Evolutionary conservation across 441 rosid species (phyloP).

Genomic region (Erysimum cheiri): DNA sequence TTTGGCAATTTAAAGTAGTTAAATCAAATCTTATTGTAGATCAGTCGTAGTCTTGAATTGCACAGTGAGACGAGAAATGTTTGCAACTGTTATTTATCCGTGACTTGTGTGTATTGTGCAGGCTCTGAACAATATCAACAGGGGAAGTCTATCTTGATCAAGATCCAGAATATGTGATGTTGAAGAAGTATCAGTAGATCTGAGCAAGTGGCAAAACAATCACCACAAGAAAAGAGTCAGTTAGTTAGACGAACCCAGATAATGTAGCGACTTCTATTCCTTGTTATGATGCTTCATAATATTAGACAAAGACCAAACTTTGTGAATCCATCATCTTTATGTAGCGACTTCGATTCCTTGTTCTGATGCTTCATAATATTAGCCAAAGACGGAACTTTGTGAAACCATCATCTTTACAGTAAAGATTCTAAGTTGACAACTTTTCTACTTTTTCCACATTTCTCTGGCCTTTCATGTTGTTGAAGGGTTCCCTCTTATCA

Average conservation of each 20-base stretch:
- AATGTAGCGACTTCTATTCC: conserved; percentile 9
- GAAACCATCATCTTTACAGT: conserved; percentile 2
- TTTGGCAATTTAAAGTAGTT: conserved; percentile 4
- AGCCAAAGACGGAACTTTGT: conserved; percentile 12
- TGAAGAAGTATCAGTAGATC: conserved; percentile 6
- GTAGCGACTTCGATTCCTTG: not conserved
- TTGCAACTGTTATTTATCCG: not conserved
- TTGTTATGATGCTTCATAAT: not conserved
- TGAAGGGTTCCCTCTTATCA: conserved; percentile 9
- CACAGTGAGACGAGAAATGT: not conserved
- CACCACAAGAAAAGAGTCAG: conserved; percentile 3
- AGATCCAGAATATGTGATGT: conserved; percentile 6
- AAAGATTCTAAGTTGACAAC: conserved; percentile 15
- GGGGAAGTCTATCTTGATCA: conserved; percentile 11
- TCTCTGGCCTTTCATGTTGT: conserved; percentile 19
- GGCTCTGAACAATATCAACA: conserved; percentile 12
- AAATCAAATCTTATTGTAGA: not conserved
- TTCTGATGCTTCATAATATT: not conserved
- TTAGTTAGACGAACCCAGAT: conserved; percentile 8
- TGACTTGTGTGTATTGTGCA: conserved; percentile 8
- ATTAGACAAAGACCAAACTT: not conserved
- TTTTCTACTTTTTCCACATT: conserved; percentile 10
- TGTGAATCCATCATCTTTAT: conserved; percentile 13
- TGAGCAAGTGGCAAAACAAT: conserved; percentile 2
- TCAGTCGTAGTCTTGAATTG: conserved; percentile 21